Base-by-base conservation (phyloP, 2,329 filamentous ascomycete species). In the Penicillium sp. region DNA sequence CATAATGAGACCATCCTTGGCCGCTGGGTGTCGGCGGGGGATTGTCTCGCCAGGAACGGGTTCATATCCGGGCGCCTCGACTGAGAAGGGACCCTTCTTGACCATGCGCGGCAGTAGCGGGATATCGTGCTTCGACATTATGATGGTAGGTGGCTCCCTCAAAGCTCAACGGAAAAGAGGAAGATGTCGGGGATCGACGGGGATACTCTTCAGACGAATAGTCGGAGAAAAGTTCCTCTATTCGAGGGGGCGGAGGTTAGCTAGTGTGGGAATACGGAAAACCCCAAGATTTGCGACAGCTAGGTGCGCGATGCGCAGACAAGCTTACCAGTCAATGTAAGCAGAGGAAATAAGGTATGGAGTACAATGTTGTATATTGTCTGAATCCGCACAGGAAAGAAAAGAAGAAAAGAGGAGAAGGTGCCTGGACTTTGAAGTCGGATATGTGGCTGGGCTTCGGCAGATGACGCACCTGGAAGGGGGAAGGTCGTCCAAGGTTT, bases 41-140 rank as follows among this genome's bases (percentile, higher is more conserved):
- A 91, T 86, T 46, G 91, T 93, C 79, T 96, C 91, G 77, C 91
- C 91, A 6, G 87, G 80, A 57, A 88, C 81, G 63, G 86, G 85
- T 68, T 85, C 75, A 61, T 79, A 84, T 65, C 86, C 88, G 14
- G 88, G 78, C 10, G 82, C 84, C 65, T 94, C 89, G 67, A 91
- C 78, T 53, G 87, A 87, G 78, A 87, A 93, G 13, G 90, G 90
- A 32, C 85, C 82, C 72, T 85, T 84, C 74, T 88, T 86, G 66
- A 82, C 78, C 74, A 83, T 82, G 66, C 79, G 74, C 57, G 77
- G 75, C 55, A 75, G 67, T 51, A 77, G 56, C 30, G 63, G 57
- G 32, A 63, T 51, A 38, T 70, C 61, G 57, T 66, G 66, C 47
- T 66, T 63, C 45, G 70, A 66, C 71, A 73, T 74, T 7, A 57